phyloP scores from a whole-genome alignment of 2,329 filamentous ascomycete species.

The Claviceps humidiphila region DNA sequence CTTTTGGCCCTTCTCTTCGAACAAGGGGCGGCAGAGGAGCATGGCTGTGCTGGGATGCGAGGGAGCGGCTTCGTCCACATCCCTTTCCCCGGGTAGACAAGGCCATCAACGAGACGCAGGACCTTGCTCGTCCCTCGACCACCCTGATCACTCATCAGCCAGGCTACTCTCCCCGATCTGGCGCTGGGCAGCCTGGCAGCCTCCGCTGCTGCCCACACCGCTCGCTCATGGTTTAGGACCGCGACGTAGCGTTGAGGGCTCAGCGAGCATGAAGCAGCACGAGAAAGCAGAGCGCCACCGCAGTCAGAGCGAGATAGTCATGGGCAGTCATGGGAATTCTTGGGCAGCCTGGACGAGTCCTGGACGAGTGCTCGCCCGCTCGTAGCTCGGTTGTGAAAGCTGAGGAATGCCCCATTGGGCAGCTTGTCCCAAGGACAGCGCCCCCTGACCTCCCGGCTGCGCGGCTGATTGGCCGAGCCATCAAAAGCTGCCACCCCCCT shows the following conservation, averaged over 20 bases:
- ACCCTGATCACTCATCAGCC: background rate
- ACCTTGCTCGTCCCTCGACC: background rate
- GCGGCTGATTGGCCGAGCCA: conserved; percentile 38
- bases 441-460: conserved; percentile 23
- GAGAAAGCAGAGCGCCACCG: conserved; percentile 2
- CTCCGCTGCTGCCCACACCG: conserved; percentile 16
- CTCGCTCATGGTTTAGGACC: conserved; percentile 15
- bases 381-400: conserved; percentile 32
- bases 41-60: conserved; percentile 5
- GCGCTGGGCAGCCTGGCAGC: background rate
- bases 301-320: background rate
- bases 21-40: conserved; percentile 7
- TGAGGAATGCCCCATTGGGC: conserved; percentile 36
- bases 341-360: conserved; percentile 23
- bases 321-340: conserved; percentile 5
- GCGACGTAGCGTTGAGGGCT: conserved; percentile 1
- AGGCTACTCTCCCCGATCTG: background rate
- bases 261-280: conserved; percentile 1
- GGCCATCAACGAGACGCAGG: background rate
- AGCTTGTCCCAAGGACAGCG: conserved; percentile 23
- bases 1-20: background rate
- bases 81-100: background rate
- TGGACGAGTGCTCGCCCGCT: conserved; percentile 17
- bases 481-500: conserved; percentile 33
- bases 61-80: conserved; percentile 2